These are phyloP conservation scores for Davidsoniella virescens DNA, from an alignment of 2,329 filamentous ascomycete species.

Conservation along the genomic window DNA sequence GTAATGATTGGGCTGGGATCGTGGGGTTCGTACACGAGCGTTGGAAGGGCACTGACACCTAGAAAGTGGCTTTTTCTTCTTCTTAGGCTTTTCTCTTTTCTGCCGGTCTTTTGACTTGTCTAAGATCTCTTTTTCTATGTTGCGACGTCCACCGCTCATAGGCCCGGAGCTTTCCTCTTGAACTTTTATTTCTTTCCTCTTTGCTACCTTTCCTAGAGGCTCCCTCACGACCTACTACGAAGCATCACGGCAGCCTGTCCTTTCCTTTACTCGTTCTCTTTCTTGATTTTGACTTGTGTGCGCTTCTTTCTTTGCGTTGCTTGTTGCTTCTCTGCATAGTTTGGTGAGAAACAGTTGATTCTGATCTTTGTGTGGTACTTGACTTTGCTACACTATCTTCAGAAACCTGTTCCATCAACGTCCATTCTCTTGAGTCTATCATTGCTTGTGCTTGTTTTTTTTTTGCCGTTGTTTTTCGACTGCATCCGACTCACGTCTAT, in stretches of 20 bases:
- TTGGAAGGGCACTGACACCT: not conserved
- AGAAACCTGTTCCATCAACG: constrained; percentile 5
- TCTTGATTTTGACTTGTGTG: not conserved
- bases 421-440: constrained; percentile 10
- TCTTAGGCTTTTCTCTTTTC: not conserved
- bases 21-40: not conserved
- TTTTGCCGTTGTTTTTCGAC: not conserved
- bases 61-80: not conserved
- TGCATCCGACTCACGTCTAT: no score
- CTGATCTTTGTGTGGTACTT: no score
- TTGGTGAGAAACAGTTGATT: no score
- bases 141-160: no score
- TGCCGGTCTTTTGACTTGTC: not conserved
- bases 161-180: not conserved
- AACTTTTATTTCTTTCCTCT: not conserved
- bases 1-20: no score
- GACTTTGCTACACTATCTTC: no score
- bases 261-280: not conserved
- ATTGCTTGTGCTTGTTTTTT: not conserved
- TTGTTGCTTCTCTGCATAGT: not conserved
- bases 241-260: no score
- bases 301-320: not conserved
- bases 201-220: no score
- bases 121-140: not conserved
- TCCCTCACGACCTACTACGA: no score